phyloP scores from a whole-genome alignment of 2,329 filamentous ascomycete species.

The Aspergillus brasiliensis region DNA sequence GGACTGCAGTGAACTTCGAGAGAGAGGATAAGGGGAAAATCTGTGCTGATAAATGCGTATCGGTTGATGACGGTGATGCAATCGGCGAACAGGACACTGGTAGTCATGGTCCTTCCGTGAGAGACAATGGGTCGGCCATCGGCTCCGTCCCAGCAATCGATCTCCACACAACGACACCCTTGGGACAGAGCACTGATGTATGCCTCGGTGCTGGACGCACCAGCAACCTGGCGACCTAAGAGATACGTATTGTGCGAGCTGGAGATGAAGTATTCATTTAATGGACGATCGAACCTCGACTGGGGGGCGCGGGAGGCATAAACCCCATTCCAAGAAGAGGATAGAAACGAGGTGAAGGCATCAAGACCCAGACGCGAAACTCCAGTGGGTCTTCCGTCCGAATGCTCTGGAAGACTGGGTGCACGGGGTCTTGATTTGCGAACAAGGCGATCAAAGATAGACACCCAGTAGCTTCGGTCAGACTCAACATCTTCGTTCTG shows the following conservation, averaged over 20 bases:
- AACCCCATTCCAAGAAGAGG: constrained; percentile 72
- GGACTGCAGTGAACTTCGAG: constrained; percentile 91
- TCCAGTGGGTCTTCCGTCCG: constrained; percentile 40
- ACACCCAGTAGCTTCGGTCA: constrained; percentile 68
- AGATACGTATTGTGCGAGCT: constrained; percentile 99
- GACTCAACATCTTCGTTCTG: constrained; percentile 76
- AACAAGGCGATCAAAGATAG: constrained; percentile 70
- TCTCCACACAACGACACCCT: constrained; percentile 92
- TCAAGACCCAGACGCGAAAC: constrained; percentile 70
- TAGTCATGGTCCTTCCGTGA: constrained; percentile 87
- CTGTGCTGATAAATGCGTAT: constrained; percentile 87
- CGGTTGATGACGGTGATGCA: constrained; percentile 92
- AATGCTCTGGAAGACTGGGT: constrained; percentile 45
- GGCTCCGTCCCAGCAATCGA: constrained; percentile 95
- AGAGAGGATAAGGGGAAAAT: constrained; percentile 88
- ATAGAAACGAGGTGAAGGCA: constrained; percentile 75
- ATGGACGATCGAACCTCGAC: constrained; percentile 72
- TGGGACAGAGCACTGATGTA: constrained; percentile 87
- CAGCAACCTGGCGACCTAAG: constrained; percentile 83
- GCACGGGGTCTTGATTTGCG: constrained; percentile 59
- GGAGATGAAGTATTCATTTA: constrained; percentile 98
- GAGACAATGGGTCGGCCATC: constrained; percentile 87
- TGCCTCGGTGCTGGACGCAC: constrained; percentile 88
- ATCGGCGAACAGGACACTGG: constrained; percentile 83
- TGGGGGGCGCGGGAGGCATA: constrained; percentile 63